Percentiles rank a stretch among this genome's conserved stretches.
phyloP scores from a whole-genome alignment of 768 basidiomycete species.

The Collybiopsis confluens region DNA sequence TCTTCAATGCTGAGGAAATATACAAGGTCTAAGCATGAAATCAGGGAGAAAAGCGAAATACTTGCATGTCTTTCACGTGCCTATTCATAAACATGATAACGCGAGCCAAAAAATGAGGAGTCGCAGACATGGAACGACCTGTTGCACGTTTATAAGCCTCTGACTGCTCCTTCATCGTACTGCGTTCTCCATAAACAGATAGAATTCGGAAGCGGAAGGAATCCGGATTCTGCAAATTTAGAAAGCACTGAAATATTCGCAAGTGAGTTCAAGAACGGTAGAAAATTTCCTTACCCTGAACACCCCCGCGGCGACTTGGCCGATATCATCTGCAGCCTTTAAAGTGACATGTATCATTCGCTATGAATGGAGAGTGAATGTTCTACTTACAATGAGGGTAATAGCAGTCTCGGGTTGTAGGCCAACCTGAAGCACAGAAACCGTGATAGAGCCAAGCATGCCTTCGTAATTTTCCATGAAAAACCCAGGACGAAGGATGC shows the following conservation, averaged over 20 bases:
- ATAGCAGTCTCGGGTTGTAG: conserved; percentile 28
- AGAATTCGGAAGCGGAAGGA: conserved; percentile 11
- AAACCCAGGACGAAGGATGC: conserved; percentile 36
- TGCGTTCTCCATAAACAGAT: conserved; percentile 14
- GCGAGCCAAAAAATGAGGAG: conserved; percentile 22
- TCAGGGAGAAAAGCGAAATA: too few species aligned
- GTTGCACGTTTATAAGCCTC: conserved; percentile 23
- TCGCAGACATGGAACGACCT: conserved; percentile 22
- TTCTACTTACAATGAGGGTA: conserved; percentile 29
- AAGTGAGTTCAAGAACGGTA: too few species aligned
- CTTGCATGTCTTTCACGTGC: conserved; percentile 27
- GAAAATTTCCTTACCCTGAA: too few species aligned
- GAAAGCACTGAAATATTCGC: too few species aligned
- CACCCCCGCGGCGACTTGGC: conserved; percentile 18
- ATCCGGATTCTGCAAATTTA: conserved; percentile 9
- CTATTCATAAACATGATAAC: conserved; percentile 23
- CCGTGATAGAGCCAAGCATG: conserved; percentile 30
- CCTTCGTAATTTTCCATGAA: conserved; percentile 43
- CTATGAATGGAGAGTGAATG: neutral
- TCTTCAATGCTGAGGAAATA: neutral
- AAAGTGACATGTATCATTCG: conserved; percentile 3
- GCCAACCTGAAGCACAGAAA: conserved; percentile 27
- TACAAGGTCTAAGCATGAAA: neutral
- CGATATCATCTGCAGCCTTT: conserved; percentile 20
- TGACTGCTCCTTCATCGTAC: conserved; percentile 20